Base-by-base conservation (phyloP, 257 asterid genomes). In the Nicotiana paniculata region DNA sequence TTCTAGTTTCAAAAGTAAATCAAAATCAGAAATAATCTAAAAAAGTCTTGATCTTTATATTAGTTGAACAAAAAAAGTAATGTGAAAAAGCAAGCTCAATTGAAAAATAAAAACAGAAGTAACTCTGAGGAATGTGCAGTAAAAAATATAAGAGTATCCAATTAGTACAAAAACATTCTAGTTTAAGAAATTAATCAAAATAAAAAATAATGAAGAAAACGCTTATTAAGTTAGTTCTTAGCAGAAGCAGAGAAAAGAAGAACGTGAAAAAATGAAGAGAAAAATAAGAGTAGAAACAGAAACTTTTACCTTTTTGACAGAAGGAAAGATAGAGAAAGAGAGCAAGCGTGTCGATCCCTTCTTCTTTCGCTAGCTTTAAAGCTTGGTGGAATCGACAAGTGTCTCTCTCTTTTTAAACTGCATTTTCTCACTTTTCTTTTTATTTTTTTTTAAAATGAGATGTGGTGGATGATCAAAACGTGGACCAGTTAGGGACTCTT, bases 301-400 rank as follows among this genome's bases (percentile, higher is more conserved):
- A 5, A 66, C 74, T 83, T 86, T 6, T 1, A 90, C 89, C 95
- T 89, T 87, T 57, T 48, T 30, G 7, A 26, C 83, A 68, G 66
- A 37, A 69, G 28, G 77, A 11, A n/a, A 62, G 48, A 65, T 6
- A 21, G 81, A 28, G 30, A 77, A 84, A 61, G 83, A 79, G 87
- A 88, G 88, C 67, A 80, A 80, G 91, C 90, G 97, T 91, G 97
- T 89, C 95, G 93, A 81, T 85, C 86, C 90, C 92, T 94, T 88
- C 92, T 89, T 88, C 90, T 87, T 43, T 88, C 92, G 88, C 89
- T 88, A 88, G 85, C 35, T 81, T 15, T 15, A 87, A 70, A 72
- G 80, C 76, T 61, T 81, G 93, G 86, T 87, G 87, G 91, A 83
- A 82, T 79, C 90, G 97, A 91, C 97, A 93, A 91, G 97, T 93